Evolutionary conservation across 257 asterid genomes (phyloP).

Genomic region (Craterostigma plantagineum): DNA sequence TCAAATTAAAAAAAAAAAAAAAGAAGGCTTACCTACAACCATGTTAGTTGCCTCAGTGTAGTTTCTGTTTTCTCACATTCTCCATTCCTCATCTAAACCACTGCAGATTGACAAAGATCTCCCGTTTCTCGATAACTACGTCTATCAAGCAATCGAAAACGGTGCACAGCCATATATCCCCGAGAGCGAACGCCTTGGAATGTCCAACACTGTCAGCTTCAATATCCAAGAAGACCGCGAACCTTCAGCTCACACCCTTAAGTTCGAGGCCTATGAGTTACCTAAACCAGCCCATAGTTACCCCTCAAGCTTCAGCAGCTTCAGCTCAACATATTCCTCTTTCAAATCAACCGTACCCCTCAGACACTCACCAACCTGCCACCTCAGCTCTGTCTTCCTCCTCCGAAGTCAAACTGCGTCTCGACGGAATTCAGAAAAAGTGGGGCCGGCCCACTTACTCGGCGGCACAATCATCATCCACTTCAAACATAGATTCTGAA

Average conservation of each 20-base stretch:
- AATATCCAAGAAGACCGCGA: slow-evolving; percentile 54
- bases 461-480: slow-evolving; percentile 37
- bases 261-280: slow-evolving; percentile 88
- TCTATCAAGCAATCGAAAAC: slow-evolving; percentile 57
- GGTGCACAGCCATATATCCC: slow-evolving; percentile 87
- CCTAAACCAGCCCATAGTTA: slow-evolving; percentile 43
- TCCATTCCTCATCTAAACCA: too few relatives aligned
- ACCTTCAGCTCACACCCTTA: slow-evolving; percentile 47
- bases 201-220: slow-evolving; percentile 27
- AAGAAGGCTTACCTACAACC: too few relatives aligned
- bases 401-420: slow-evolving; percentile 58
- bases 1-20: not conserved
- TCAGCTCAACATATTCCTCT: slow-evolving; percentile 59
- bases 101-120: slow-evolving; percentile 71
- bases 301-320: slow-evolving; percentile 32
- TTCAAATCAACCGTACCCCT: slow-evolving; percentile 28
- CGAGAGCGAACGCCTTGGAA: slow-evolving; percentile 57
- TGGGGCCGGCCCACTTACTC: slow-evolving; percentile 83
- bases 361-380: slow-evolving; percentile 28
- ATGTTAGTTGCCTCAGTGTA: too few relatives aligned
- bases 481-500: slow-evolving; percentile 25
- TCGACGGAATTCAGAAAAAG: slow-evolving; percentile 85
- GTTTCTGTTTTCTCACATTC: too few relatives aligned
- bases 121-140: slow-evolving; percentile 50
- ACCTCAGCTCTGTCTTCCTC: slow-evolving; percentile 23